Base-by-base conservation (phyloP, 371 early-diverging fungal species). In the Coemansia sp. region DNA sequence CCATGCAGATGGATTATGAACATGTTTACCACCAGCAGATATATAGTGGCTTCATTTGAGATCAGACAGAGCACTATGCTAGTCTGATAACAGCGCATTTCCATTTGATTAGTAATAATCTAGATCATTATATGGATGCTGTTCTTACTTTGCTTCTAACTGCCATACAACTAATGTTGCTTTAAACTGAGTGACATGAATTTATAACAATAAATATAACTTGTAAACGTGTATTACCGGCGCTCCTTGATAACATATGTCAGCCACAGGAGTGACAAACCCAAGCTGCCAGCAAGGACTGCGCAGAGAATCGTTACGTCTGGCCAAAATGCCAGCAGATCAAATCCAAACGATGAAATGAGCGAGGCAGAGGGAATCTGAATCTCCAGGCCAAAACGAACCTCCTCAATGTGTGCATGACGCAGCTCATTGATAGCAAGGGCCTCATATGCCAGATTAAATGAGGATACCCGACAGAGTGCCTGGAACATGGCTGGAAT, bases 371-470 rank as follows among this genome's bases (percentile, higher is more conserved):
- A 91, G 38, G 95, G 94, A 6, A 96, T 85, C 77, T 92, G 90
- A 54, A 94, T 92, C 52, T 85, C 84, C 1, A 93, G 76, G 1
- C 94, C 93, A 70, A 85, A 89, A 43, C 92, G 84, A 52, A 88
- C 86, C 54, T 93, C 94, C 10, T 84, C 82, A 40, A 96, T 77
- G 56, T 87, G 89, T 7, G 94, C 65, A 36, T 88, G 86, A 0
- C 86, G 77, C 55, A 94, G 78, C 72, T 94, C 95, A 67, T 93
- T 95, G 48, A 93, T 93, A 3, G 92, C 80, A 54, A 94, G 74
- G 0, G 94, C 92, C 68, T 96, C 97, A 47, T 93, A 84, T 1
- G 93, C 93, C 79, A 89, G 89, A 60, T 93, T 91, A 73, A 94
- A 96, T 68, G 93, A 89, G 0, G 91, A 90, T 3, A 92, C 56